A percentile compares a stretch with the other conserved stretches of the same genome.
phyloP scores from a whole-genome alignment of 2,329 filamentous ascomycete species.

The Alternaria postmessia region DNA sequence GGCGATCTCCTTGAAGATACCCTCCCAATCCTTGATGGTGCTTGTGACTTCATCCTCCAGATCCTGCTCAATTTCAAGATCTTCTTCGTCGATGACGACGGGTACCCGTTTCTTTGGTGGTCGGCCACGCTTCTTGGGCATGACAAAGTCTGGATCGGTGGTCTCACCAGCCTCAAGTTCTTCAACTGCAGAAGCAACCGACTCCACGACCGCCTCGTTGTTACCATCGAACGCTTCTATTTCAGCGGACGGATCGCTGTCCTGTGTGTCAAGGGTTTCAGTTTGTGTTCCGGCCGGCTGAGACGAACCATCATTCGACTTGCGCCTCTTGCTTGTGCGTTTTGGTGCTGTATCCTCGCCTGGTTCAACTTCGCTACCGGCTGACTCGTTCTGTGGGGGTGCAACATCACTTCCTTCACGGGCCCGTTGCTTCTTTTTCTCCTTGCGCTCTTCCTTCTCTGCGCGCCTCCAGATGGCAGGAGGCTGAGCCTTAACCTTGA shows the following conservation, averaged over 20 bases:
- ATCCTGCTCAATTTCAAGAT: slow-evolving; percentile 57
- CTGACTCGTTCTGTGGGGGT: slow-evolving; percentile 9
- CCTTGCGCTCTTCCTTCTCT: slow-evolving; percentile 54
- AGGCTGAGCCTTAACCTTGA: slow-evolving; percentile 72
- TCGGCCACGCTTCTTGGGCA: slow-evolving; percentile 51
- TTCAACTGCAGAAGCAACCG: slow-evolving; percentile 31
- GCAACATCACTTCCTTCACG: slow-evolving; percentile 20
- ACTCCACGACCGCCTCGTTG: slow-evolving; percentile 30
- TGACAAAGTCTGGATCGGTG: slow-evolving; percentile 28
- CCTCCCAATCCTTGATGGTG: slow-evolving; percentile 42
- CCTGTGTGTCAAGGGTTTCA: slow-evolving; percentile 13
- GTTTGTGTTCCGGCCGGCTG: slow-evolving; percentile 15
- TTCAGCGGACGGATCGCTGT: slow-evolving; percentile 15
- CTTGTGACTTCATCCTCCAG: slow-evolving; percentile 56
- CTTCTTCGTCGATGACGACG: slow-evolving; percentile 53
- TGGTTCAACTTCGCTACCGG: slow-evolving; percentile 16
- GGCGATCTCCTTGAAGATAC: slow-evolving; percentile 40
- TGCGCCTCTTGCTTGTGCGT: slow-evolving; percentile 36
- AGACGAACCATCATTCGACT: slow-evolving; percentile 30
- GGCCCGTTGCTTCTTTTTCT: slow-evolving; percentile 34
- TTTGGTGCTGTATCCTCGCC: slow-evolving; percentile 17
- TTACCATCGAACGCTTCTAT: slow-evolving; percentile 33
- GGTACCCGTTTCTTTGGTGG: slow-evolving; percentile 43
- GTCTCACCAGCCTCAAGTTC: slow-evolving; percentile 24
- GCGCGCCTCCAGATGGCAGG: slow-evolving; percentile 79